These are phyloP conservation scores for Phytophthora sp. DNA, from an alignment of 352 stramenopile species.

Conservation along the genomic window DNA sequence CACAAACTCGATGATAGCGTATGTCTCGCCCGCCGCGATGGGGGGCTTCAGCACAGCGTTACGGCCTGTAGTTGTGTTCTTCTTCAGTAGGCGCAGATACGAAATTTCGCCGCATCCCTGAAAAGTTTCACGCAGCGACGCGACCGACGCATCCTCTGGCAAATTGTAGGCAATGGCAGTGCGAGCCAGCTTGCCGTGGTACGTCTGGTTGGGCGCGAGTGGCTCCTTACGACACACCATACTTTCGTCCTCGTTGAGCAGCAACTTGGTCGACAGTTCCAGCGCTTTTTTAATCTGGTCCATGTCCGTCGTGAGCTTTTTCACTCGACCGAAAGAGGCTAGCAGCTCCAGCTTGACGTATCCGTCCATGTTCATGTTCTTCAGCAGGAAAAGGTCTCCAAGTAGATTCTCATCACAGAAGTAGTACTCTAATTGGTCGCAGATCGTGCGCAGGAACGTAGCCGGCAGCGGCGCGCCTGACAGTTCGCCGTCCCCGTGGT, in stretches of 20 bases:
- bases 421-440: constrained; percentile 89
- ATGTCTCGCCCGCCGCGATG: constrained; percentile 87
- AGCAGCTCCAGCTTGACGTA: constrained; percentile 89
- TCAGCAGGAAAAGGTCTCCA: constrained; percentile 84
- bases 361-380: constrained; percentile 91
- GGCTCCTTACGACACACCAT: constrained; percentile 90
- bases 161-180: constrained; percentile 90
- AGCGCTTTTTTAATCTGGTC: constrained; percentile 84
- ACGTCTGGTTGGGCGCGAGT: constrained; percentile 78
- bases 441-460: constrained; percentile 87
- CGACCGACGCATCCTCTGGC: constrained; percentile 84
- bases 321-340: constrained; percentile 84
- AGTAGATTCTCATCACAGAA: constrained; percentile 91
- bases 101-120: constrained; percentile 84
- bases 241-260: constrained; percentile 82
- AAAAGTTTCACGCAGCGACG: constrained; percentile 86
- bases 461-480: constrained; percentile 59
- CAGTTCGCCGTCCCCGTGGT: constrained; percentile 24
- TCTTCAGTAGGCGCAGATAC: constrained; percentile 89
- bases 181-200: constrained; percentile 85
- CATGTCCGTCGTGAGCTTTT: constrained; percentile 87
- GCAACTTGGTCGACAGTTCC: constrained; percentile 84
- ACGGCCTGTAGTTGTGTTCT: constrained; percentile 86
- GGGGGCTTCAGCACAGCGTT: constrained; percentile 89
- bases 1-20: constrained; percentile 90